phyloP scores from a whole-genome alignment of 2,329 filamentous ascomycete species.

The Ophiostoma tasmaniense region DNA sequence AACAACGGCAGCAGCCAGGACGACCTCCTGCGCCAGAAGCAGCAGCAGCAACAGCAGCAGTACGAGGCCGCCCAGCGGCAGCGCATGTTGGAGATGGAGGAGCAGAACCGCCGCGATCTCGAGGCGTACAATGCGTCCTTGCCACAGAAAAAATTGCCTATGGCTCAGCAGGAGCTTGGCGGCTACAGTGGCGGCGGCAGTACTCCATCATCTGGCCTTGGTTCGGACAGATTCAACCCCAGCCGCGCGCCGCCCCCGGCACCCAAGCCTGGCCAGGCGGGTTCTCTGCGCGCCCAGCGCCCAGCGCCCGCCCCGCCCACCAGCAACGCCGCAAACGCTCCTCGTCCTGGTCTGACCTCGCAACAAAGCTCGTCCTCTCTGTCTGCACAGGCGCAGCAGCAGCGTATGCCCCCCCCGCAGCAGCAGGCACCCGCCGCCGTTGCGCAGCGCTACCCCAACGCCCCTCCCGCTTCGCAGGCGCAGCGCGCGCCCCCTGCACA shows the following conservation, averaged over 20 bases:
- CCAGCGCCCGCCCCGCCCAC: constrained; percentile 66
- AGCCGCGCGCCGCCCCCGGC: constrained; percentile 75
- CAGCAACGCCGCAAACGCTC: constrained; percentile 16
- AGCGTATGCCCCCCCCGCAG: constrained; percentile 39
- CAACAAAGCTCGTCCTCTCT: constrained; percentile 2
- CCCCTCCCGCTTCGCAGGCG: constrained; percentile 36
- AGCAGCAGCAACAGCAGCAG: constrained; percentile 40
- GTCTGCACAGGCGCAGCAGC: constrained; percentile 30
- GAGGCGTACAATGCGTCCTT: constrained; percentile 86
- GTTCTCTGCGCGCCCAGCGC: constrained; percentile 62
- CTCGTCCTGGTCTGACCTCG: constrained; percentile 38
- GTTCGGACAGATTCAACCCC: constrained; percentile 67
- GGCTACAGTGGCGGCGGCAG: constrained; percentile 52
- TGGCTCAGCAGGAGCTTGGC: constrained; percentile 86
- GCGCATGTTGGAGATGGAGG: constrained; percentile 48
- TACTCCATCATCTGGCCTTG: constrained; percentile 32
- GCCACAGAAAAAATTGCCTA: constrained; percentile 67
- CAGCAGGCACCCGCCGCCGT: constrained; percentile 33
- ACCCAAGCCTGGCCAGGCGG: constrained; percentile 51
- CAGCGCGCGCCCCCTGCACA: constrained; percentile 34
- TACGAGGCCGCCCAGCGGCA: constrained; percentile 48
- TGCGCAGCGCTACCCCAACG: constrained; percentile 49
- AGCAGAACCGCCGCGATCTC: constrained; percentile 64
- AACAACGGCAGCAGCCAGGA: constrained; percentile 43
- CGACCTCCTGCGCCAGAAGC: constrained; percentile 50